These are phyloP conservation scores for Entelexis sorbosivorans DNA, from an alignment of 1,139 yeast genomes.

Conservation along the genomic window DNA sequence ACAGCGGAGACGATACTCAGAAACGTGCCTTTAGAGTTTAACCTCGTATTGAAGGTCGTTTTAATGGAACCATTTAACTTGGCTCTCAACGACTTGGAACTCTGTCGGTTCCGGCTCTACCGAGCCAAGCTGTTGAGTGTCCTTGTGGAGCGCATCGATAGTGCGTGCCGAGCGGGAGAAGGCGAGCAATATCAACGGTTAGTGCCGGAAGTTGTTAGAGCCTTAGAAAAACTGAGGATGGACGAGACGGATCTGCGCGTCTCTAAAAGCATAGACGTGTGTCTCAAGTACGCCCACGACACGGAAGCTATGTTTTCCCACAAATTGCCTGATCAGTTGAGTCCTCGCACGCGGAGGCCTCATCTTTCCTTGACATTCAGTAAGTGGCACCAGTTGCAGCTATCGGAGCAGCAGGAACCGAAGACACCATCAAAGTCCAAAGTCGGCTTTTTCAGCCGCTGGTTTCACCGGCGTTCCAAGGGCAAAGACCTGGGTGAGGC, in stretches of 20 bases:
- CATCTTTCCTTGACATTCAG: not conserved
- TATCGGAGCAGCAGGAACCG: not conserved
- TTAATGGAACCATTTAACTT: slow-evolving; percentile 19
- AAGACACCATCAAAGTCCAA: not conserved
- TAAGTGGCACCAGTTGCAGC: slow-evolving; percentile 1
- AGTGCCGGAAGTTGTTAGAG: slow-evolving; percentile 4
- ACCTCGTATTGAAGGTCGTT: slow-evolving; percentile 19
- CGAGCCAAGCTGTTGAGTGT: slow-evolving; percentile 21
- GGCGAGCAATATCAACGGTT: not conserved
- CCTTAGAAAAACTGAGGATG: not conserved
- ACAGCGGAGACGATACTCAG: slow-evolving; percentile 22
- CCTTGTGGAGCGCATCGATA: slow-evolving; percentile 13
- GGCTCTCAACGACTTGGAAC: slow-evolving; percentile 15
- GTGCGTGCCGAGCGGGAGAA: not conserved
- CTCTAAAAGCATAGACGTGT: not conserved
- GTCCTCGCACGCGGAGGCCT: not conserved
- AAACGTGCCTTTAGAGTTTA: slow-evolving; percentile 14
- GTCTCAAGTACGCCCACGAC: slow-evolving; percentile 4
- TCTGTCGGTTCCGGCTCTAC: slow-evolving; percentile 20
- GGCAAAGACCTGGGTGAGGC: not conserved
- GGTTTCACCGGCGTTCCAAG: not conserved
- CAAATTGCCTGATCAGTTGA: not conserved
- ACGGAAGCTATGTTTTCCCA: not conserved
- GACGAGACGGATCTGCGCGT: slow-evolving; percentile 5
- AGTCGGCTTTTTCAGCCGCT: not conserved